A percentile compares a stretch with the other conserved stretches of the same genome.
Conservation (phyloP, 2,329 filamentous ascomycete species). For the Hypoxylon sp. region DNA sequence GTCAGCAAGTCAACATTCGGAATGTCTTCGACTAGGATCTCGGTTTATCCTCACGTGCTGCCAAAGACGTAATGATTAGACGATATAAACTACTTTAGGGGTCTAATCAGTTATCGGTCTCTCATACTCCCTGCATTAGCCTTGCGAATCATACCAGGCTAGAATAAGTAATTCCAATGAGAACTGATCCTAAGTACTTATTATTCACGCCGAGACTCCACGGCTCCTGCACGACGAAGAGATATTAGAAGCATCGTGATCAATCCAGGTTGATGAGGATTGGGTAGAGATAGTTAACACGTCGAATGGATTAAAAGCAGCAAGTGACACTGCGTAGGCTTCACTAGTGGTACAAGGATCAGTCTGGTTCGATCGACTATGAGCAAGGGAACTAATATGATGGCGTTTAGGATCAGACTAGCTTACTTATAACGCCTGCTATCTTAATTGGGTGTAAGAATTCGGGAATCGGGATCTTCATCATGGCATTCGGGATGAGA, state of each 20-base stretch:
- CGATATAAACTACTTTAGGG: not conserved
- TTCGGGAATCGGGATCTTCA: conserved; percentile 48
- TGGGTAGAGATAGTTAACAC: conserved; percentile 27
- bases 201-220: not conserved
- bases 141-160: not conserved
- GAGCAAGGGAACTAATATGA: conserved; percentile 22
- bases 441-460: conserved; percentile 15
- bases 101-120: conserved; percentile 13
- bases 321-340: conserved; percentile 17
- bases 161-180: not conserved
- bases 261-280: conserved; percentile 8
- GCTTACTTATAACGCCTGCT: not conserved
- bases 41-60: conserved; percentile 5
- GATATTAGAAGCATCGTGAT: conserved; percentile 13
- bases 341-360: conserved; percentile 17
- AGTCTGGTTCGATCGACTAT: conserved; percentile 11
- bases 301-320: conserved; percentile 18
- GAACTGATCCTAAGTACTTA: not conserved
- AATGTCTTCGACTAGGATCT: not conserved
- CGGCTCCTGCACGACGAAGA: conserved; percentile 10
- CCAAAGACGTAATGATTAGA: not conserved
- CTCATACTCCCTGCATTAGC: not conserved
- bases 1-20: not conserved
- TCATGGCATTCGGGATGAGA: conserved; percentile 43
- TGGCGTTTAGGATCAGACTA: conserved; percentile 14